Percentiles rank a stretch among this genome's conserved stretches.
Conservation (phyloP, 176 grass and related monocot genomes). For the Musa schizocarpa region DNA sequence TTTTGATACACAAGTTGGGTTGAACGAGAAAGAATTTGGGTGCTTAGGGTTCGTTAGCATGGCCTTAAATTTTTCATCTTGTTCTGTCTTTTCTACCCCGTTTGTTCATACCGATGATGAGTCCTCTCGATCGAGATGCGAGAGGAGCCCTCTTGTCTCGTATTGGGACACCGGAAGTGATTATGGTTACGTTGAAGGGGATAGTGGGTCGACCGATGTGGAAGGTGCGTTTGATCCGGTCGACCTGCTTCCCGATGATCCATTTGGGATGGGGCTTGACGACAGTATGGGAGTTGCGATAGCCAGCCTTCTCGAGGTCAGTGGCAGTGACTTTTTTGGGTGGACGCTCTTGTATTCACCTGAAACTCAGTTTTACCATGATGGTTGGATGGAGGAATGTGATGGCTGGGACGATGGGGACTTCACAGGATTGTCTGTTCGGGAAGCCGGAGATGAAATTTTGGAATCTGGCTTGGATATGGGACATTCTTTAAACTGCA, state of each 20-base stretch:
- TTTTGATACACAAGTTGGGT: background rate
- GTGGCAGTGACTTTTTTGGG: background rate
- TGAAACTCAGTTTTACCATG: conserved; percentile 1
- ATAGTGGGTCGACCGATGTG: background rate
- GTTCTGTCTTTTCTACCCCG: background rate
- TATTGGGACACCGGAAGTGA: background rate
- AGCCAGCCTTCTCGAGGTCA: too few relatives aligned
- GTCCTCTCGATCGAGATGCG: background rate
- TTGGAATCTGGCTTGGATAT: background rate
- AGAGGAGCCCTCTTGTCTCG: background rate
- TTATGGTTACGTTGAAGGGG: too few relatives aligned
- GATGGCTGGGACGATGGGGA: background rate
- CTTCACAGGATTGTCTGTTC: background rate
- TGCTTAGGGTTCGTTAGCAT: background rate
- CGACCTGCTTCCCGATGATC: conserved; percentile 2
- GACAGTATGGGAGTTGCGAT: too few relatives aligned
- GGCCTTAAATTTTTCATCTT: background rate
- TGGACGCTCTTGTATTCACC: background rate
- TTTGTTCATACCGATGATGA: background rate
- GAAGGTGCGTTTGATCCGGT: background rate
- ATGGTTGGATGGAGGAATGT: background rate
- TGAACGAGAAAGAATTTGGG: background rate
- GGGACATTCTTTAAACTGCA: background rate
- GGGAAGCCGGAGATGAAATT: background rate
- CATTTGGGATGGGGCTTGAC: conserved; percentile 3